phyloP scores from a whole-genome alignment of 495 filamentous ascomycete species.

The Astrocystis sublimbata region DNA sequence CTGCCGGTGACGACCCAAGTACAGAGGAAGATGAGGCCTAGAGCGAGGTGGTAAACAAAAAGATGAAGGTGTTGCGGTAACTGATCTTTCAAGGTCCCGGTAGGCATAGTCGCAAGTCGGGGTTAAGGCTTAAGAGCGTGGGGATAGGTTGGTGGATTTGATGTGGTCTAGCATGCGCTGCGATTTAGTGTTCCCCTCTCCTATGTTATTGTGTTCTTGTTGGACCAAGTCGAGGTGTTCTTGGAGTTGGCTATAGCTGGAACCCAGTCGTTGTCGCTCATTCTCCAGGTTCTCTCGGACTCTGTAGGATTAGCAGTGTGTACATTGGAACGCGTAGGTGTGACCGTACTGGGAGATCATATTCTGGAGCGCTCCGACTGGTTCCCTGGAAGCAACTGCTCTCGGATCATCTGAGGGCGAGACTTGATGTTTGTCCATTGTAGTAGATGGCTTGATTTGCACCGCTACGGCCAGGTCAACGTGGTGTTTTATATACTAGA shows the following conservation, averaged over 20 bases:
- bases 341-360: neutral
- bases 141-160: neutral
- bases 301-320: neutral
- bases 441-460: neutral
- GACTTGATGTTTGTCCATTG: neutral
- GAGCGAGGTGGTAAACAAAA: neutral
- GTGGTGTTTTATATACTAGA: neutral
- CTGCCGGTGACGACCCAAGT: neutral
- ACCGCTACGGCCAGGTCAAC: neutral
- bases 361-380: neutral
- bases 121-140: neutral
- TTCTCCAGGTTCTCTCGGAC: neutral
- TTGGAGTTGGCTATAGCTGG: too few species aligned
- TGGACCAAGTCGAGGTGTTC: too few species aligned
- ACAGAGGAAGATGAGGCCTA: neutral
- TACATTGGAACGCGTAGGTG: neutral
- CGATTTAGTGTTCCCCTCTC: neutral
- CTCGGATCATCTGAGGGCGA: neutral
- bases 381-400: neutral
- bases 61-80: neutral
- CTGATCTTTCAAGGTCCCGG: neutral
- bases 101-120: neutral
- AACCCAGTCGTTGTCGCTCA: too few species aligned
- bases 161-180: neutral
- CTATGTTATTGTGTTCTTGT: neutral